phyloP scores from a whole-genome alignment of 139 green algal genomes.

The Chlorella sorokiniana region DNA sequence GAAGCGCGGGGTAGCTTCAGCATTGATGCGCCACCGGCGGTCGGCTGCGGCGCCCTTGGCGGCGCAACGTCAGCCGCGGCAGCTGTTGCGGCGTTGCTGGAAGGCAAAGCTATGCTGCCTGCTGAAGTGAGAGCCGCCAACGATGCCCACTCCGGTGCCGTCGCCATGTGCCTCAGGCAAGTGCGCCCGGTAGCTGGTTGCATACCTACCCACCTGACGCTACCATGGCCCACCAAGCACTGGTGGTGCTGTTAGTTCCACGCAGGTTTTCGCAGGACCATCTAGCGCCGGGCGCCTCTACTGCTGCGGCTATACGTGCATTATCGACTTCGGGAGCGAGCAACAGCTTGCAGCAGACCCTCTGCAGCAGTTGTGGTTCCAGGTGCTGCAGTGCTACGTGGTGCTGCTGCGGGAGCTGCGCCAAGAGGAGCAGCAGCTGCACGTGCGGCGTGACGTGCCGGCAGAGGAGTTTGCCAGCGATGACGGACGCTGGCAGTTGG shows the following conservation, averaged over 20 bases:
- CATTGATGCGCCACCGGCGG: neutral
- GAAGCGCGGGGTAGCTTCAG: neutral
- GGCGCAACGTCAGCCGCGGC: neutral
- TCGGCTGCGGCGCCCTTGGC: neutral
- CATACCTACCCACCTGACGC: neutral
- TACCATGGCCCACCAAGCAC: neutral
- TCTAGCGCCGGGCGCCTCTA: neutral
- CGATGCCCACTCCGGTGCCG: neutral
- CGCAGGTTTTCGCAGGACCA: slow-evolving; percentile 25
- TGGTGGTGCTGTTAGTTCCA: neutral
- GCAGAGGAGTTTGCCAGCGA: neutral
- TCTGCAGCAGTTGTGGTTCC: slow-evolving; percentile 48
- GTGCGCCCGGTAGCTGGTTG: neutral
- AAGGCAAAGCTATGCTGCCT: neutral
- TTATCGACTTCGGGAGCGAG: neutral
- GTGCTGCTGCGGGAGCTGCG: slow-evolving; percentile 30
- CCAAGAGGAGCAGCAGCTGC: slow-evolving; percentile 24
- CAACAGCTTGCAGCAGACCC: slow-evolving; percentile 2
- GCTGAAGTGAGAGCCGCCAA: slow-evolving; percentile 5
- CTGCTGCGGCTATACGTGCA: neutral
- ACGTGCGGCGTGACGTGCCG: neutral
- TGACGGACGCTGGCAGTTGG: slow-evolving; percentile 11
- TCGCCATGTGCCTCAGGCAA: slow-evolving; percentile 30
- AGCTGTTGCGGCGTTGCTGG: neutral
- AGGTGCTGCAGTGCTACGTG: slow-evolving; percentile 39